Evolutionary conservation across 257 asterid species (phyloP), one percentile per base, ranked within the genome.

Genomic region (Primulina huaijiensis): DNA sequence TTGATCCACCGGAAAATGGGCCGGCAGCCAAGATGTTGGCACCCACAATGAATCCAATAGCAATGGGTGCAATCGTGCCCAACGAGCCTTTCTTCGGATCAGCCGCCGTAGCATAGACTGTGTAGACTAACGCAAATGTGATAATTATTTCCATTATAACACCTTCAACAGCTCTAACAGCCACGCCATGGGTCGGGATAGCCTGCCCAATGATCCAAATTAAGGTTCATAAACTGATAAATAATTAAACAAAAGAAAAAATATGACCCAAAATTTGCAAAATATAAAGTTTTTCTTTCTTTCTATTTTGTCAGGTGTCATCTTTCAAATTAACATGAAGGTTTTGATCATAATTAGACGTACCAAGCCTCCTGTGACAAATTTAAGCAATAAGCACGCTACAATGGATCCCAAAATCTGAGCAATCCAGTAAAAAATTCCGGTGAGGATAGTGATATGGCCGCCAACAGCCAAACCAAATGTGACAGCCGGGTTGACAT

Each of bases 381-480:
- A 29, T 64, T 78, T 78, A 77, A 87, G 90, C 70, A 84, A 71
- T 76, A 68, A 73, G 63, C 78, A 80, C 0, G 79, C 91, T 0
- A 77, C 91, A 62, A 77, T 55, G 75, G 94, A 66, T 64, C 94
- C 94, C 78, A 82, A 63, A 61, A 87, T 83, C 34, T 87, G 95
- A 64, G 95, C 89, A 73, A 83, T 68, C 86, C 90, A 85, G 74
- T 87, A 87, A 77, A 87, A 77, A 23, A 85, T 16, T 6, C 91
- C 86, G 66, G 89, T 87, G 60, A 87, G 82, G 65, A 87, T 43
- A 21, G 95, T 83, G 74, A 87, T 87, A 76, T 85, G 95, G 27
- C 95, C 95, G 6, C 95, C 95, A 3, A 85, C 81, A 31, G 91
- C 89, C 76, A 87, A 63, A 1, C 95, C 95, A 46, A 87, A 87